Base-by-base conservation (phyloP, 192 early-diverging fungal genomes). In the Chytriomyces sp. region DNA sequence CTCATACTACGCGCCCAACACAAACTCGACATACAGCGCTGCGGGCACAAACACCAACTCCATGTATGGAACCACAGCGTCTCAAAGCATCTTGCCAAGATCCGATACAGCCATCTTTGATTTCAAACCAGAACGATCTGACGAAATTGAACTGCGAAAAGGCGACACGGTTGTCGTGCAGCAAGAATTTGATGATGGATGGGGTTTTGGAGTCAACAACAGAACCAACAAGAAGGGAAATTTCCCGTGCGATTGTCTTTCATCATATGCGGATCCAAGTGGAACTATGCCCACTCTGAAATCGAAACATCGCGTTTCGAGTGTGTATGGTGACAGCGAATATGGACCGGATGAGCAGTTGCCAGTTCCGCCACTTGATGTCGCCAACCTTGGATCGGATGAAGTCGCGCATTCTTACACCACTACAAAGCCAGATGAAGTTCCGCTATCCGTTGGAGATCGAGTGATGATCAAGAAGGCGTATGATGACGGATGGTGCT, bases 161-260 rank as follows among this genome's bases (percentile, higher is more conserved):
- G 64, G 64, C 13, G 64, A 65, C 26, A 16, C 20, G 0, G 26
- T 65, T 35, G 26, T 20, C 26, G 64, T 65, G 23, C 18, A 65
- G 13, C 23, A 16, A 35, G 26, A 20, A 20, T 65, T 28, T 35
- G 64, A 65, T 65, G 67, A 69, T 47, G 83, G 86, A 35, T 87
- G 86, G 86, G 80, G 77, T 13, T 83, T 57, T 61, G 86, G 86
- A 5, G 73, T 78, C 35, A 87, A 87, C 77, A 65, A 82, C 78
- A 84, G 70, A 44, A 84, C 84, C 7, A 77, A 80, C 24, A 63
- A 81, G 72, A 82, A 80, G 50, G 86, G 86, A 9, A 62, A 65
- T 67, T 87, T 86, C 77, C 86, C 86, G 28, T 71, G 83, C 28
- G 86, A 84, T n/a, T 86, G 84, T 53, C 69, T 87, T 20, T 80